Conservation (phyloP, 108 stramenopile species). For the Cyclostephanos tholiformis region DNA sequence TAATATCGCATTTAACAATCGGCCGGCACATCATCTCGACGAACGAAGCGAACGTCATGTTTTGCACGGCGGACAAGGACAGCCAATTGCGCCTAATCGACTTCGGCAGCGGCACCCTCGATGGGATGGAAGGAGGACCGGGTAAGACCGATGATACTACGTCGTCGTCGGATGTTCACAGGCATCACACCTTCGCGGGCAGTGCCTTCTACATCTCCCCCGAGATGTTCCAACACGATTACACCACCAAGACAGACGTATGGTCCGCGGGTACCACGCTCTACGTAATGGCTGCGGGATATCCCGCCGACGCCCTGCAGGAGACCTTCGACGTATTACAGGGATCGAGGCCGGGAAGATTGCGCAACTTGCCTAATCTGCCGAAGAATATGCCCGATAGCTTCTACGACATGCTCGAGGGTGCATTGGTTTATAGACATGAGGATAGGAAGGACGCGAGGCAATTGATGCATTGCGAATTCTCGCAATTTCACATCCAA, state of each 20-base stretch:
- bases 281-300: conserved; percentile 85
- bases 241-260: conserved; percentile 65
- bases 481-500: conserved; percentile 71
- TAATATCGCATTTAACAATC: background rate
- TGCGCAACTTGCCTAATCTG: conserved; percentile 65
- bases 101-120: conserved; percentile 79
- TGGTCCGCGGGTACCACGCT: conserved; percentile 77
- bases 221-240: conserved; percentile 74
- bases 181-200: conserved; percentile 82
- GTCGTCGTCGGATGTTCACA: conserved; percentile 17
- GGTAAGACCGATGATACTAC: conserved; percentile 19
- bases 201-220: conserved; percentile 85
- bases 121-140: conserved; percentile 17
- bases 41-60: conserved; percentile 68
- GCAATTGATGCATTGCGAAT: conserved; percentile 64
- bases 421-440: conserved; percentile 61
- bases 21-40: too few species aligned
- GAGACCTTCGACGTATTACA: conserved; percentile 77
- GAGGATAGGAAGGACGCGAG: conserved; percentile 64
- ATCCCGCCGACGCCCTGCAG: conserved; percentile 75
- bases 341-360: conserved; percentile 33
- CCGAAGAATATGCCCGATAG: conserved; percentile 79
- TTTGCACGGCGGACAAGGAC: conserved; percentile 46
- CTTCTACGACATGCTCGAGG: conserved; percentile 72
- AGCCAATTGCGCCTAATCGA: conserved; percentile 78